These are phyloP conservation scores for Trichocomaceae sp. DNA, from an alignment of 2,329 filamentous ascomycete genomes.

Conservation along the genomic window DNA sequence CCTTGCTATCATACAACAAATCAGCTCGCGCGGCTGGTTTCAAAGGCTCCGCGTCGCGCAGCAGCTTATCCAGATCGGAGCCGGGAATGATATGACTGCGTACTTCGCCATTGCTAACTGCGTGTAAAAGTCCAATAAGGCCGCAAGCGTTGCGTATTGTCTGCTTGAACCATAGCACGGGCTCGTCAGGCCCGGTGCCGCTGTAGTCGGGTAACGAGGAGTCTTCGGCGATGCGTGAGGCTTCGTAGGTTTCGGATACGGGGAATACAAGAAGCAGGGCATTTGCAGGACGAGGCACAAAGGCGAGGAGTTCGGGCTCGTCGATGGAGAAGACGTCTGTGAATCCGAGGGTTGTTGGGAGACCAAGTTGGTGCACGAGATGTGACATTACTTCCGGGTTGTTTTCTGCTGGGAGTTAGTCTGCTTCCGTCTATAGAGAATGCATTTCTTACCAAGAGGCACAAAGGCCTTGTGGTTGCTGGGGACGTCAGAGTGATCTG, in stretches of 20 bases:
- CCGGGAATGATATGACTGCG: conserved; percentile 52
- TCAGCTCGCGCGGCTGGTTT: conserved; percentile 59
- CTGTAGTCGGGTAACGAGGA: conserved; percentile 55
- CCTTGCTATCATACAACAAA: conserved; percentile 68
- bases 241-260: conserved; percentile 71
- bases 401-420: conserved; percentile 44
- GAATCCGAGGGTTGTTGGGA: conserved; percentile 68
- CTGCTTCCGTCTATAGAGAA: not conserved
- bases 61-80: conserved; percentile 47
- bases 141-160: conserved; percentile 93
- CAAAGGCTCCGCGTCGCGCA: conserved; percentile 65
- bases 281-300: conserved; percentile 80
- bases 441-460: conserved; percentile 36
- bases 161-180: conserved; percentile 89
- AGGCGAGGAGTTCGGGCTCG: conserved; percentile 74
- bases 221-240: conserved; percentile 69
- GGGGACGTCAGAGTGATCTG: conserved; percentile 31
- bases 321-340: conserved; percentile 90
- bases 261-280: conserved; percentile 92
- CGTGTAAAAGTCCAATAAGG: conserved; percentile 80
- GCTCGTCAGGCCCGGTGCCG: conserved; percentile 61
- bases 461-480: conserved; percentile 42
- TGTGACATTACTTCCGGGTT: conserved; percentile 85
- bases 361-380: conserved; percentile 75
- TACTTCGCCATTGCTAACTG: conserved; percentile 69